Percentiles rank a stretch among this genome's conserved stretches.
Evolutionary conservation across 352 stramenopile genomes (phyloP).

Genomic region (Globisporangium heterothallicum): DNA sequence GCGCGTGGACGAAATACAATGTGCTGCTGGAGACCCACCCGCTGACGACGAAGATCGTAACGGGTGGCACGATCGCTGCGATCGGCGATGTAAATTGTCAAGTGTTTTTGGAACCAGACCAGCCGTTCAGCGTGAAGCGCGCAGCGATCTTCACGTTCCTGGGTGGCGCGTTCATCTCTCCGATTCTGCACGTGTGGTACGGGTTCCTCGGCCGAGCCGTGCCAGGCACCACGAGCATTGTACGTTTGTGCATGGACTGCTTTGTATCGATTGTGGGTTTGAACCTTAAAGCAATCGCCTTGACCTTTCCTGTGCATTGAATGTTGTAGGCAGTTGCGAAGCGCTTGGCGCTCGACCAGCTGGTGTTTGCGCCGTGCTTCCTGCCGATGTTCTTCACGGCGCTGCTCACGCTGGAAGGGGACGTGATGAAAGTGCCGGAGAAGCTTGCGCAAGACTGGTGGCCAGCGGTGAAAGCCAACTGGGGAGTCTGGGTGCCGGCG

Average conservation of each 20-base stretch:
- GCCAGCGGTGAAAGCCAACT: slow-evolving; percentile 71
- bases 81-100: slow-evolving; percentile 70
- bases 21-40: slow-evolving; percentile 48
- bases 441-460: slow-evolving; percentile 79
- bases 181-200: slow-evolving; percentile 81
- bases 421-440: slow-evolving; percentile 39
- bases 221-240: slow-evolving; percentile 25
- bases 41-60: slow-evolving; percentile 63
- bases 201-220: slow-evolving; percentile 37
- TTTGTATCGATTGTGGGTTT: no score
- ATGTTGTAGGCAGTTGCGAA: slow-evolving; percentile 35
- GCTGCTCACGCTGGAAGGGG: slow-evolving; percentile 59
- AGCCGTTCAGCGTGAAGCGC: slow-evolving; percentile 40
- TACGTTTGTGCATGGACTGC: slow-evolving; percentile 3
- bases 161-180: slow-evolving; percentile 57
- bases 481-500: slow-evolving; percentile 73
- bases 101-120: slow-evolving; percentile 36
- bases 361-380: slow-evolving; percentile 71
- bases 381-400: slow-evolving; percentile 68
- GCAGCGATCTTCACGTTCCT: slow-evolving; percentile 62
- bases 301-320: neutral
- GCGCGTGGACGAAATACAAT: slow-evolving; percentile 50
- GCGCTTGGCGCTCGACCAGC: slow-evolving; percentile 70
- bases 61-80: slow-evolving; percentile 49
- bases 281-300: no score